Evolutionary conservation across 192 early-diverging fungal species (phyloP).

Genomic region (Coemansia sp.): DNA sequence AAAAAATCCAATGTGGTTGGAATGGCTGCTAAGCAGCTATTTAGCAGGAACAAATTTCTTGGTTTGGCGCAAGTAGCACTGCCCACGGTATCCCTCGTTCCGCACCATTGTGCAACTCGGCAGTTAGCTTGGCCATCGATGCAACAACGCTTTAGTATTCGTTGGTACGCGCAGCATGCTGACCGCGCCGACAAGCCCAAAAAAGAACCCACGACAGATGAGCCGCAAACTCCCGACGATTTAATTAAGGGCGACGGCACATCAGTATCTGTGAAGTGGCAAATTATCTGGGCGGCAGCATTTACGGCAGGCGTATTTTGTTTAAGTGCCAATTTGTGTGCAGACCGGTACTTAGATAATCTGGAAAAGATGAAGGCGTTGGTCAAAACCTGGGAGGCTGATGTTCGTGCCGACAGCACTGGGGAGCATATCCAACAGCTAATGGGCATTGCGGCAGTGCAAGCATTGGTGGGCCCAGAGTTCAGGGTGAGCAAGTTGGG

Average conservation of each 20-base stretch:
- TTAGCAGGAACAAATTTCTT: background rate
- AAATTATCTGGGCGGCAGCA: conserved; percentile 31
- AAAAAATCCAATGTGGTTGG: background rate
- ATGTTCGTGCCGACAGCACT: background rate
- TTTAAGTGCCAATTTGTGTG: conserved; percentile 19
- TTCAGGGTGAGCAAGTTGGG: conserved; percentile 1
- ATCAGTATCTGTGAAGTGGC: conserved; percentile 16
- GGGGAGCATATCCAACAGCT: conserved; percentile 5
- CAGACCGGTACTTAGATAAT: background rate
- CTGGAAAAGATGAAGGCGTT: background rate
- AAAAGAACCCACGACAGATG: background rate
- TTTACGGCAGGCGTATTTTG: conserved; percentile 33
- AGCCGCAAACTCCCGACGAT: background rate
- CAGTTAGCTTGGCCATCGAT: background rate
- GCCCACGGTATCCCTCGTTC: background rate
- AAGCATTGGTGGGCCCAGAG: conserved; percentile 19
- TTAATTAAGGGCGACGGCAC: background rate
- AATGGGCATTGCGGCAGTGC: conserved; percentile 25
- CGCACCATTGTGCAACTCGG: background rate
- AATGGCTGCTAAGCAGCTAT: background rate
- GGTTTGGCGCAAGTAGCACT: background rate
- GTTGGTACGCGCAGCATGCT: background rate
- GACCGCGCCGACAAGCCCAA: background rate
- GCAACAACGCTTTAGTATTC: background rate
- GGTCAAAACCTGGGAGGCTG: background rate